Percentiles rank a stretch among this genome's conserved stretches.
Conservation (phyloP, 345 rosid species). For the Anastatica hierochuntica region DNA sequence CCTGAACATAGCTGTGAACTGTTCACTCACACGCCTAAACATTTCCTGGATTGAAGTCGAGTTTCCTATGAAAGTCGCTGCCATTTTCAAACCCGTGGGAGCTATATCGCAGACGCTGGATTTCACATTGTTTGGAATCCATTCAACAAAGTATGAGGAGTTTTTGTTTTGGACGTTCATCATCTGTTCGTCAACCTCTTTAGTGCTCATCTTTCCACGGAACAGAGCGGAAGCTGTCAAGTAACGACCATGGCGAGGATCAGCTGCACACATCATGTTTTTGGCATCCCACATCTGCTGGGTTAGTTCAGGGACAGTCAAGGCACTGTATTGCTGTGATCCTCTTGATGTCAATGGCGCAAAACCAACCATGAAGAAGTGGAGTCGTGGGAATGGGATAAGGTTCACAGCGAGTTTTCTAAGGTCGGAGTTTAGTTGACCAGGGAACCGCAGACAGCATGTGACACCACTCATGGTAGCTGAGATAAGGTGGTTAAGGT, state of each 20-base stretch:
- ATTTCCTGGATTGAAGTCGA: no score
- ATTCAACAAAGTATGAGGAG: constrained; percentile 23
- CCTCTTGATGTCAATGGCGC: constrained; percentile 32
- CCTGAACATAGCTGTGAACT: no score
- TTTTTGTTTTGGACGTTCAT: constrained; percentile 24
- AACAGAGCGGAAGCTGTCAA: constrained; percentile 30
- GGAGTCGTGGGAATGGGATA: constrained; percentile 34
- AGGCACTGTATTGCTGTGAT: constrained; percentile 28
- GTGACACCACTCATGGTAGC: constrained; percentile 35
- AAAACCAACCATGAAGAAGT: no score
- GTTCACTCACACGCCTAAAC: no score
- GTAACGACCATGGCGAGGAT: constrained; percentile 33
- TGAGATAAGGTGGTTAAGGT: no score
- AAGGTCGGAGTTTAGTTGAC: constrained; percentile 34
- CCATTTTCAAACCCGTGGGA: constrained; percentile 21
- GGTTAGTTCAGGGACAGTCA: constrained; percentile 30
- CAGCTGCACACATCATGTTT: constrained; percentile 39
- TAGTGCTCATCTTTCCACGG: constrained; percentile 34
- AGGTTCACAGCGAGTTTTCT: constrained; percentile 32
- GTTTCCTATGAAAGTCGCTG: constrained; percentile 19
- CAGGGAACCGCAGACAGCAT: constrained; percentile 35
- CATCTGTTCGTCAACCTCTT: no score
- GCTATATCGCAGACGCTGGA: constrained; percentile 26
- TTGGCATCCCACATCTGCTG: constrained; percentile 36
- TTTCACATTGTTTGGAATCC: constrained; percentile 26